These are phyloP conservation scores for Brassica cretica DNA, from an alignment of 345 rosid species.

Conservation along the genomic window DNA sequence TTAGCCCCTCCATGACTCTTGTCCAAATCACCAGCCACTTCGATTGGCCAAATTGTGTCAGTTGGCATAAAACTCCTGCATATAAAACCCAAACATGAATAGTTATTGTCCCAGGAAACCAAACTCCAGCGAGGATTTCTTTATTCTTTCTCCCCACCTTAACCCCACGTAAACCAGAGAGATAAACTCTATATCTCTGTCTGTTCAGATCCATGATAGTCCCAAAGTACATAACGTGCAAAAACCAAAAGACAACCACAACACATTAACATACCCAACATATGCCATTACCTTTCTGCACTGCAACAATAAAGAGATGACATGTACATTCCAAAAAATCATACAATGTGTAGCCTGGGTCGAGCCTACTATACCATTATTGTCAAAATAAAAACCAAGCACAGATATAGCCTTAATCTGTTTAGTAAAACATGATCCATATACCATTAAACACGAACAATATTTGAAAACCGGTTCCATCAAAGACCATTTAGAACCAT, in stretches of 20 bases:
- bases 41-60: not conserved
- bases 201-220: not conserved
- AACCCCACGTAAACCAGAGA: not conserved
- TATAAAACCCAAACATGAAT: not conserved
- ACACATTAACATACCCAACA: not conserved
- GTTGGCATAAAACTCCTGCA: not conserved
- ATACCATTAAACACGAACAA: no score
- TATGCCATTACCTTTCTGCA: not conserved
- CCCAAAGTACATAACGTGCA: not conserved
- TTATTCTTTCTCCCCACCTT: slow-evolving; percentile 8
- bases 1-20: not conserved
- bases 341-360: not conserved
- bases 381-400: no score
- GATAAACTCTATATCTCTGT: not conserved
- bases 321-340: not conserved
- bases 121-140: not conserved
- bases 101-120: not conserved
- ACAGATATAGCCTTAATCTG: no score
- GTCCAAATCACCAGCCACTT: not conserved
- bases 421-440: not conserved
- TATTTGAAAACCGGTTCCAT: not conserved
- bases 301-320: not conserved
- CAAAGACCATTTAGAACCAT: not conserved
- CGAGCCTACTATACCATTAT: not conserved
- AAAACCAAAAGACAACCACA: not conserved